Evolutionary conservation across 2,329 filamentous ascomycete genomes (phyloP), one percentile per base, ranked within the genome.

Genomic region (Colletotrichum costaricense): DNA sequence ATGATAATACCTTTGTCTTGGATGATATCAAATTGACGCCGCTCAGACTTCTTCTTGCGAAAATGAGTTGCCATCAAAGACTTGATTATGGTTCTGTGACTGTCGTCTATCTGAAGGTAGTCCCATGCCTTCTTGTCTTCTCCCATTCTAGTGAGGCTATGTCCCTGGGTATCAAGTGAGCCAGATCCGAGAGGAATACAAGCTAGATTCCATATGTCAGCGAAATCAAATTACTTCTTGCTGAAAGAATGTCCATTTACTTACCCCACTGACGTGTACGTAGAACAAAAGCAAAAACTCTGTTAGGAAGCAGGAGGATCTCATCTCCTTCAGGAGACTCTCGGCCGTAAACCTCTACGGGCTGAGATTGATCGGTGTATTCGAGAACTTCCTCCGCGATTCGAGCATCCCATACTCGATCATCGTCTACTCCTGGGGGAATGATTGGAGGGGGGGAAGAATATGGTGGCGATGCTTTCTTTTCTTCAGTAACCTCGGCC

Each of bases 1-100:
- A 35, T 19, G 22, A 46, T 4, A 1, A 14, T 80, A 1, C 84
- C 85, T 75, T 87, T 88, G 74, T 85, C 84, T 64, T 82, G 81
- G 58, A 87, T 84, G 8, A 87, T 73, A 75, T 87, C 85, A 82
- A 11, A 73, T 70, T 54, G 80, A 1, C 67, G 38, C 11, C 82
- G 79, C 77, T 84, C 82, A 4, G 84, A 76, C 0, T 71, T 78
- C 78, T 84, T 84, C 65, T 80, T 80, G 75, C 83, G 81, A 78
- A 85, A 84, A 49, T 86, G 84, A 0, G 82, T 70, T 0, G 54
- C 62, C 67, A 70, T 70, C 62, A 69, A 2, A 7, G 67, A 63
- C 26, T 69, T 24, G 22, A 69, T 69, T 14, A 69, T 69, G 16
- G 67, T 35, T 4, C 35, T 63, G 5, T 69, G 58, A 2, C 52